phyloP scores from a whole-genome alignment of 306 rosid genomes.

The Ormosia semicastrata region DNA sequence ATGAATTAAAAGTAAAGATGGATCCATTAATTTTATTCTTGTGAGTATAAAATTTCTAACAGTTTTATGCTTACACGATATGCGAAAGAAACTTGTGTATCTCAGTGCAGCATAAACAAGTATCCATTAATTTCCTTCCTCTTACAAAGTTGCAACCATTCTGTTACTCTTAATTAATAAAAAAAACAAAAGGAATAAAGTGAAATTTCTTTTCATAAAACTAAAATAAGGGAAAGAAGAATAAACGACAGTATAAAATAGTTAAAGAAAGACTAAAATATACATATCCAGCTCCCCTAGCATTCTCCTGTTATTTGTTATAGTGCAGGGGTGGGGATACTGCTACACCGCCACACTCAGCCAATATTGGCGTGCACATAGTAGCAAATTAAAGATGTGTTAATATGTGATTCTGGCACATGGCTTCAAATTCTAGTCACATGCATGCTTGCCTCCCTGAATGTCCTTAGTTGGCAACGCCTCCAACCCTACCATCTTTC shows the following conservation, averaged over 20 bases:
- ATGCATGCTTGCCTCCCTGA: background rate
- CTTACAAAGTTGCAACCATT: background rate
- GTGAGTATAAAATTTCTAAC: too few relatives aligned
- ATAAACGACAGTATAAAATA: background rate
- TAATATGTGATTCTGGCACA: constrained; percentile 40
- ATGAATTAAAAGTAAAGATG: too few relatives aligned
- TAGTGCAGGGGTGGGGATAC: constrained; percentile 34
- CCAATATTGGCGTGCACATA: constrained; percentile 44
- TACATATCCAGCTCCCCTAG: background rate
- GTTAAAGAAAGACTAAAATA: background rate
- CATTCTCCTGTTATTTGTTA: background rate
- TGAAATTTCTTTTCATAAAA: constrained; percentile 18
- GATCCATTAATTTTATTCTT: too few relatives aligned
- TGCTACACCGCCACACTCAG: constrained; percentile 42
- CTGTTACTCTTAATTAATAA: background rate
- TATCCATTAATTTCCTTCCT: background rate
- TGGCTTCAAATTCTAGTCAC: constrained; percentile 35
- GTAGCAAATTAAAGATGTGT: constrained; percentile 3
- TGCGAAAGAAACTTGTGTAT: background rate
- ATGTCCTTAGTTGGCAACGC: background rate
- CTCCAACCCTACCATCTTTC: background rate
- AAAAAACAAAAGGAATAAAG: constrained; percentile 30
- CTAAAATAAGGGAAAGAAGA: constrained; percentile 20
- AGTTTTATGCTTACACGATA: too few relatives aligned
- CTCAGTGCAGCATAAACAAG: background rate